These are phyloP conservation scores for Pueraria montana DNA, from an alignment of 306 rosid species.

Conservation along the genomic window DNA sequence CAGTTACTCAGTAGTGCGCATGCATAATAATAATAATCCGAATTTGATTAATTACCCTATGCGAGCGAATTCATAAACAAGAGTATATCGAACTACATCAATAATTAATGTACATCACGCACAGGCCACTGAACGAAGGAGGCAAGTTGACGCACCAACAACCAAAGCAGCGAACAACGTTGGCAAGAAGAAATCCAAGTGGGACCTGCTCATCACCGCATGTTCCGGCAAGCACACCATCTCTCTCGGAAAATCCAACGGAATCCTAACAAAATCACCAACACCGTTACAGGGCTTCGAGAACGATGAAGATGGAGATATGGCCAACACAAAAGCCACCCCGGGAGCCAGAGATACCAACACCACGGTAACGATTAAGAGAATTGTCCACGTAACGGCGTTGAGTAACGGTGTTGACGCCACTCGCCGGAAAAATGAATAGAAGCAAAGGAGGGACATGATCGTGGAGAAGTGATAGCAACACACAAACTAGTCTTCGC, in stretches of 20 bases:
- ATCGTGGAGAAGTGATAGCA: not conserved
- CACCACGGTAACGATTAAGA: slow-evolving; percentile 57
- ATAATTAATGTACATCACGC: not conserved
- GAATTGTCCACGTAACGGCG: slow-evolving; percentile 62
- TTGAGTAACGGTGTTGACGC: slow-evolving; percentile 27
- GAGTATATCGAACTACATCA: not conserved
- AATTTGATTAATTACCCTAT: no score
- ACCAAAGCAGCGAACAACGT: slow-evolving; percentile 75
- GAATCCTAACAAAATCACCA: slow-evolving; percentile 60
- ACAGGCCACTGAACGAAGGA: slow-evolving; percentile 60
- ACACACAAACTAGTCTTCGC: not conserved
- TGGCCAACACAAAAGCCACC: slow-evolving; percentile 57
- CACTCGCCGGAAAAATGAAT: slow-evolving; percentile 46
- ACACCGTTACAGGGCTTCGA: slow-evolving; percentile 49
- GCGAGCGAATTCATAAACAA: not conserved
- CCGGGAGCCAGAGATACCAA: slow-evolving; percentile 65
- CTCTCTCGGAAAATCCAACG: slow-evolving; percentile 68
- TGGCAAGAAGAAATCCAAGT: slow-evolving; percentile 75
- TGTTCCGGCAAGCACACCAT: slow-evolving; percentile 68
- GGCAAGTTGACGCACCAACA: slow-evolving; percentile 66
- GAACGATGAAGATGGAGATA: slow-evolving; percentile 58
- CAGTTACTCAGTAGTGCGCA: no score
- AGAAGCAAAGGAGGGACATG: slow-evolving; percentile 56
- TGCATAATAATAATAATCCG: not conserved
- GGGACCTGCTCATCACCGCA: slow-evolving; percentile 57